Percentiles rank a stretch among this genome's conserved stretches.
Evolutionary conservation across 192 early-diverging fungal genomes (phyloP).

Genomic region (Coemansia sp.): DNA sequence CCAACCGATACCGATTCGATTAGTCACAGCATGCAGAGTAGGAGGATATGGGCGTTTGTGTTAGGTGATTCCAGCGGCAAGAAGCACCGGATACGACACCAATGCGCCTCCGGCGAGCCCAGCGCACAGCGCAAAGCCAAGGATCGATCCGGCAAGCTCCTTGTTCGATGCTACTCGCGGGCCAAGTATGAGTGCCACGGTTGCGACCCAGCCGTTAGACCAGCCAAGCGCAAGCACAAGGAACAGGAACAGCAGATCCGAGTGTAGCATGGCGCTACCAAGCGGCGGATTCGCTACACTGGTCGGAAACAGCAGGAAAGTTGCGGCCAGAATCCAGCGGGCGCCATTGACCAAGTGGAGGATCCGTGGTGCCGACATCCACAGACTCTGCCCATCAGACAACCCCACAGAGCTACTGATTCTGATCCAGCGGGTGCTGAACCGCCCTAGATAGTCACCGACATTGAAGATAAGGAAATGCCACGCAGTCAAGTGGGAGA

Average conservation of each 20-base stretch:
- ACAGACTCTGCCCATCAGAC: background rate
- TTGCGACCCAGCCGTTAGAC: conserved; percentile 68
- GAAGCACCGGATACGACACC: conserved; percentile 48
- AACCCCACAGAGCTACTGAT: background rate
- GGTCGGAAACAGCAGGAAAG: conserved; percentile 59
- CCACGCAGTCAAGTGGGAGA: conserved; percentile 56
- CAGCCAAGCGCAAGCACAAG: conserved; percentile 63
- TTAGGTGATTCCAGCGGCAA: conserved; percentile 38
- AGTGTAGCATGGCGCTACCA: conserved; percentile 21
- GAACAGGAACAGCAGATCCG: conserved; percentile 45
- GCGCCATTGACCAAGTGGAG: conserved; percentile 45
- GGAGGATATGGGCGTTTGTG: background rate
- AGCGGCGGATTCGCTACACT: conserved; percentile 14
- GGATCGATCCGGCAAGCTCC: conserved; percentile 66
- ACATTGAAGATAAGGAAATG: conserved; percentile 75
- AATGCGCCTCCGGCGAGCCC: conserved; percentile 68
- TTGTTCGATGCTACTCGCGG: conserved; percentile 48
- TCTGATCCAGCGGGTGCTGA: conserved; percentile 52
- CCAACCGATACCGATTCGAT: no score
- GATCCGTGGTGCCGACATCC: conserved; percentile 16
- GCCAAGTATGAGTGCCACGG: conserved; percentile 64
- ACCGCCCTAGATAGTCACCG: conserved; percentile 71
- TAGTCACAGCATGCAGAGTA: background rate
- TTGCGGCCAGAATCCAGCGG: conserved; percentile 43
- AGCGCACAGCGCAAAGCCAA: conserved; percentile 67